Base-by-base conservation (phyloP, 2,329 filamentous ascomycete species). In the Purpureocillium lavendulum region DNA sequence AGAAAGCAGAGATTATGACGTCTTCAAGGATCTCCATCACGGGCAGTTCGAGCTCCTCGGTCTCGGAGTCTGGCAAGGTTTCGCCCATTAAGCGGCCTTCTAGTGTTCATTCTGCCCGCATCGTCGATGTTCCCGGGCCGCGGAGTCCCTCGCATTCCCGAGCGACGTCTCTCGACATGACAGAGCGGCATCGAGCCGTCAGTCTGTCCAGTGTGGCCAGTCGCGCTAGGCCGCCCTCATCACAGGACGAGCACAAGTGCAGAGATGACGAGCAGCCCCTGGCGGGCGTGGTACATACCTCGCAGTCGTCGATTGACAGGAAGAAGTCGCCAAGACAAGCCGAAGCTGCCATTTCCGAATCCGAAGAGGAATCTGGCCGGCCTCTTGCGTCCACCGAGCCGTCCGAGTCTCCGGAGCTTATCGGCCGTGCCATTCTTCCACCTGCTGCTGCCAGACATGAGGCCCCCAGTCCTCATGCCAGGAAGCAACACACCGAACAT, bases 1-100 rank as follows among this genome's bases (percentile, higher is more conserved):
- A 84, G 67, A 68, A 75, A 49, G 71, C 73, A 3, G 64, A 77
- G 48, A 74, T 79, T 24, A 46, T 79, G 40, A 78, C 71, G 0
- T 75, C 74, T 0, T 68, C 73, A 4, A 64, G 75, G 29, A 64
- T 79, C 8, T 79, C 75, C 4, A 66, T 77, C 18, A 65, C 66
- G 24, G 71, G 71, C 28, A 67, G 67, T 46, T 65, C 65, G 26
- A 74, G 72, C 1, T 69, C 71, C 2, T 59, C 69, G 3, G 56
- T 60, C 2, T 72, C 72, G 1, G 73, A 77, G 7, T 58, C 60
- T 31, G 63, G 62, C 21, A 67, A 49, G 48, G 45, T 64, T 50
- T 39, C 55, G 62, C 42, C 61, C 42, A 45, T 62, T 51, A 45
- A 62, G 48, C 45, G 54, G 60, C 49, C 69, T 52, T 49, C 70